phyloP scores from a whole-genome alignment of 1,139 yeast species.

The Saccharomycopsis hybrid region DNA sequence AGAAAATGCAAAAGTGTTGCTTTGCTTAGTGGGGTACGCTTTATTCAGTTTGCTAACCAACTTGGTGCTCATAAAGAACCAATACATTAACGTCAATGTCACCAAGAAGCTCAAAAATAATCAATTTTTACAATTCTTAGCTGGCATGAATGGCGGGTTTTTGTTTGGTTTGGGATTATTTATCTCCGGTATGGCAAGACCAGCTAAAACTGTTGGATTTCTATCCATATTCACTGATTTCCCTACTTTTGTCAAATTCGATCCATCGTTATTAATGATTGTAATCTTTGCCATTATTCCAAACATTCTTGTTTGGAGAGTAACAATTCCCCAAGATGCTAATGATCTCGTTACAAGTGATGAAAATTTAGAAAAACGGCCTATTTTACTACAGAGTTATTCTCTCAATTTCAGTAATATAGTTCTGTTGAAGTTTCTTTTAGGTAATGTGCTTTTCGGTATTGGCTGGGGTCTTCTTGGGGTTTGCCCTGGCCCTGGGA shows the following conservation, averaged over 20 bases:
- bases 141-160: slow-evolving; percentile 33
- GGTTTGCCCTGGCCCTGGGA: slow-evolving; percentile 43
- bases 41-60: too few relatives aligned
- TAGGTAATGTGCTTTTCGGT: slow-evolving; percentile 39
- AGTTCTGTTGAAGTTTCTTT: slow-evolving; percentile 27
- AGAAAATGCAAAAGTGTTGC: not conserved
- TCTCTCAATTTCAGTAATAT: slow-evolving; percentile 25
- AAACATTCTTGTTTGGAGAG: slow-evolving; percentile 32
- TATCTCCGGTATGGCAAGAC: slow-evolving; percentile 40
- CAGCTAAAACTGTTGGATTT: slow-evolving; percentile 39
- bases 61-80: too few relatives aligned
- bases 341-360: too few relatives aligned
- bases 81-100: not conserved
- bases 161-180: slow-evolving; percentile 39
- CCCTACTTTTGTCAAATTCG: slow-evolving; percentile 28
- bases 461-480: slow-evolving; percentile 44
- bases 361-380: slow-evolving; percentile 21
- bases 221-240: slow-evolving; percentile 31
- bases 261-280: slow-evolving; percentile 40
- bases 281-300: slow-evolving; percentile 38
- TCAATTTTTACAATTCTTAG: slow-evolving; percentile 19
- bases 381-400: slow-evolving; percentile 25
- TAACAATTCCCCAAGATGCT: slow-evolving; percentile 6
- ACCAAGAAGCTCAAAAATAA: too few relatives aligned
- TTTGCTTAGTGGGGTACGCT: not conserved